A percentile compares a stretch with the other conserved stretches of the same genome.
Evolutionary conservation across 2,329 filamentous ascomycete genomes (phyloP).

Genomic region (Cryphonectria radicalis): DNA sequence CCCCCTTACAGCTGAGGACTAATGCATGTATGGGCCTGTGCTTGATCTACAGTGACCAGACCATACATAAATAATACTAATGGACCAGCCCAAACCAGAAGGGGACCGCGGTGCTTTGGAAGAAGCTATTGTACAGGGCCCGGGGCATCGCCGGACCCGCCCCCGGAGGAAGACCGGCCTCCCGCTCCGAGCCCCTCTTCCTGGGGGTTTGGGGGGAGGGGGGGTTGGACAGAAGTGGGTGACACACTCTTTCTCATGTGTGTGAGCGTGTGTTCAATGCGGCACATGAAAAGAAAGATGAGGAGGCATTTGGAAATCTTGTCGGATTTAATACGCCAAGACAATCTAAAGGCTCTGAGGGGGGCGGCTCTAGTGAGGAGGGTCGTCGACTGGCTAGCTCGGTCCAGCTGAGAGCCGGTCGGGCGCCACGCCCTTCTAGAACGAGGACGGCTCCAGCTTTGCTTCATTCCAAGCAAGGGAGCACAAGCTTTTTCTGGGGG

Average conservation of each 20-base stretch:
- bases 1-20: not conserved
- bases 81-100: not conserved
- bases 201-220: too few relatives aligned
- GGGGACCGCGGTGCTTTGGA: not conserved
- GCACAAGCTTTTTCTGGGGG: not conserved
- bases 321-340: not conserved
- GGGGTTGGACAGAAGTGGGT: not conserved
- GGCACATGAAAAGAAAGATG: not conserved
- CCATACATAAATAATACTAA: too few relatives aligned
- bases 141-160: not conserved
- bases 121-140: not conserved
- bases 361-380: not conserved
- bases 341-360: not conserved
- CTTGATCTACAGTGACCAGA: not conserved
- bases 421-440: constrained; percentile 4
- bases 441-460: not conserved
- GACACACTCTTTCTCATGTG: not conserved
- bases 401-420: not conserved
- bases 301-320: not conserved
- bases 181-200: not conserved
- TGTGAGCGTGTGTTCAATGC: not conserved
- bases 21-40: not conserved
- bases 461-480: constrained; percentile 15
- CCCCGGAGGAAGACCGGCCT: not conserved
- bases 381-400: not conserved